phyloP scores from a whole-genome alignment of 192 early-diverging fungal genomes.

The Coemansia umbellata region DNA sequence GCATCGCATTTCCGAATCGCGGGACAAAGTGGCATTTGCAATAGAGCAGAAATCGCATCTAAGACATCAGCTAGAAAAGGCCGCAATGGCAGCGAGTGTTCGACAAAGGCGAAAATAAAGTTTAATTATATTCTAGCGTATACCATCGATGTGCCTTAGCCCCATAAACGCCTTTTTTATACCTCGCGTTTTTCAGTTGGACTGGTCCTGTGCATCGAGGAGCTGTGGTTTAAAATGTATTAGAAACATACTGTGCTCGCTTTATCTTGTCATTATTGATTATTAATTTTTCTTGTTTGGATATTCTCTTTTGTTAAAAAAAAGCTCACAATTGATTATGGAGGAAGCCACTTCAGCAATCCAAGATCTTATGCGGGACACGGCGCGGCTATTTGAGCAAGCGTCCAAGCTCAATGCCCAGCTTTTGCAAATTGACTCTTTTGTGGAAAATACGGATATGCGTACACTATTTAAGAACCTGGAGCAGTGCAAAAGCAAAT shows the following conservation, averaged over 20 bases:
- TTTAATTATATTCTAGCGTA: no score
- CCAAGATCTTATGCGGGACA: slow-evolving; percentile 49
- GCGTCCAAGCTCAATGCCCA: slow-evolving; percentile 38
- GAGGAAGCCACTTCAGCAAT: slow-evolving; percentile 27
- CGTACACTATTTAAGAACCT: slow-evolving; percentile 15
- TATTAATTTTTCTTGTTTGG: not conserved
- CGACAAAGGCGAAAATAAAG: not conserved
- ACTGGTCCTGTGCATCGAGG: no score
- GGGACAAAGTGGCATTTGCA: slow-evolving; percentile 37
- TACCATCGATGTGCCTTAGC: no score
- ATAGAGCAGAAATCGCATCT: slow-evolving; percentile 40
- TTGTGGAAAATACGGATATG: slow-evolving; percentile 11
- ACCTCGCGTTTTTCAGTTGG: no score
- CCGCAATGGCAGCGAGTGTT: not conserved
- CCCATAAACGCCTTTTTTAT: no score
- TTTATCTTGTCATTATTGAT: not conserved
- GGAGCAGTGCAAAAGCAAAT: slow-evolving; percentile 22
- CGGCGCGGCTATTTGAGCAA: slow-evolving; percentile 38
- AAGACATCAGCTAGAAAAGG: slow-evolving; percentile 34
- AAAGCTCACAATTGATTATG: no score
- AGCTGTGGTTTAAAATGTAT: no score
- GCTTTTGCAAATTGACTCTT: slow-evolving; percentile 38
- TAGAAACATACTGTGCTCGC: no score
- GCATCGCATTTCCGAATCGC: slow-evolving; percentile 37
- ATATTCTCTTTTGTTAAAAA: no score